These are phyloP conservation scores for Drechslerella stenobrocha DNA, from an alignment of 2,329 filamentous ascomycete genomes.

Conservation along the genomic window DNA sequence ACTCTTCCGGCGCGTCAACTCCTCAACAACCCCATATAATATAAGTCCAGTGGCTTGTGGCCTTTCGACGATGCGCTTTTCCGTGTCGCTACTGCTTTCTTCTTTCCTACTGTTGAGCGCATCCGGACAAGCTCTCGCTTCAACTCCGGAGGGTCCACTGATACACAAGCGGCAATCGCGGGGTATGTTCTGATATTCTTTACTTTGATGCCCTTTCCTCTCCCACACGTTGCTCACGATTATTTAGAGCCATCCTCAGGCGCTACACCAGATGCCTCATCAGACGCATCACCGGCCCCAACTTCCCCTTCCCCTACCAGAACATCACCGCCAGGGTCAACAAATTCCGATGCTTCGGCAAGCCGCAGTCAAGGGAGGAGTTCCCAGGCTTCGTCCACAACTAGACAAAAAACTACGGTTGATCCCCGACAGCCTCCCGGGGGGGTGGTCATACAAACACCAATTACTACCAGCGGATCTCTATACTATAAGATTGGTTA, in stretches of 20 bases:
- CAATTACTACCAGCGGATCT: slow-evolving; percentile 59
- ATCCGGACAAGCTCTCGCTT: slow-evolving; percentile 12
- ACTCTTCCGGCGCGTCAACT: not conserved
- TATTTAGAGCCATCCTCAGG: not conserved
- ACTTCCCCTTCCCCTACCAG: slow-evolving; percentile 14
- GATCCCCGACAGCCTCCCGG: slow-evolving; percentile 57
- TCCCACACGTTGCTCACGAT: not conserved
- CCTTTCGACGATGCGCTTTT: slow-evolving; percentile 15
- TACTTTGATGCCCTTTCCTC: not conserved
- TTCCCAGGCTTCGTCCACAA: slow-evolving; percentile 13
- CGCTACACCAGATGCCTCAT: not conserved
- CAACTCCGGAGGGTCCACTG: not conserved
- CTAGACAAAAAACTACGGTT: slow-evolving; percentile 11
- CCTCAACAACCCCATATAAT: not conserved
- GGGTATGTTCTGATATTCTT: slow-evolving; percentile 9
- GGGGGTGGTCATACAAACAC: slow-evolving; percentile 66
- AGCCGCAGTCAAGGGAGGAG: slow-evolving; percentile 13
- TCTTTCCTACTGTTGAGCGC: slow-evolving; percentile 19
- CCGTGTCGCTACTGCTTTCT: slow-evolving; percentile 22
- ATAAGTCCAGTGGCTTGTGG: not conserved
- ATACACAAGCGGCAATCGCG: slow-evolving; percentile 26
- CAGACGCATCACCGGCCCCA: slow-evolving; percentile 17
- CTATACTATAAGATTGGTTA: slow-evolving; percentile 69
- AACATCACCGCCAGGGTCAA: slow-evolving; percentile 11
- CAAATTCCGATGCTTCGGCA: slow-evolving; percentile 5